Evolutionary conservation across 345 rosid genomes (phyloP).

Genomic region (Cardamine occulta): DNA sequence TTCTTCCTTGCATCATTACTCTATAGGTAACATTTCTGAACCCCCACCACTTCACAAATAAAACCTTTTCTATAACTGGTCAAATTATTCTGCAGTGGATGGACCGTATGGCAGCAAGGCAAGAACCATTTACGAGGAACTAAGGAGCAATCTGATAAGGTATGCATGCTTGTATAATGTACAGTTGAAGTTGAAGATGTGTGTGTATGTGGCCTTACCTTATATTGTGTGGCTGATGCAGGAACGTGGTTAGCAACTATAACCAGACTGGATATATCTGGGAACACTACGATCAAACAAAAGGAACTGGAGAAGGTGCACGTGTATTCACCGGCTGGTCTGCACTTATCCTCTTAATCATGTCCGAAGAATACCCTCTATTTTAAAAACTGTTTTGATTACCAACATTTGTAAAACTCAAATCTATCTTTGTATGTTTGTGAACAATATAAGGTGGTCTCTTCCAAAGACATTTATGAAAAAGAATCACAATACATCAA

Average conservation of each 20-base stretch:
- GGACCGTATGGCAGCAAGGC: slow-evolving; percentile 79
- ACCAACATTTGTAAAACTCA: slow-evolving; percentile 24
- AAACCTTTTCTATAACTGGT: background rate
- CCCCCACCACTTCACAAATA: background rate
- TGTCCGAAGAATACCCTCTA: slow-evolving; percentile 65
- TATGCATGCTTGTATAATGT: slow-evolving; percentile 28
- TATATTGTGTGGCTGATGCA: slow-evolving; percentile 43
- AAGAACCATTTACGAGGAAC: slow-evolving; percentile 58
- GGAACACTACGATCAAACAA: slow-evolving; percentile 90
- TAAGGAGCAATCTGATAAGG: slow-evolving; percentile 79
- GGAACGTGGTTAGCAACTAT: slow-evolving; percentile 79
- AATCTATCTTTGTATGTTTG: background rate
- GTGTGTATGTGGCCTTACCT: slow-evolving; percentile 10
- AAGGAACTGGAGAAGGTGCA: slow-evolving; percentile 75
- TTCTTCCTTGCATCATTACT: slow-evolving; percentile 80
- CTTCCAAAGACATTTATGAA: slow-evolving; percentile 5
- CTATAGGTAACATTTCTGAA: slow-evolving; percentile 56
- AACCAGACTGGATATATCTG: slow-evolving; percentile 75
- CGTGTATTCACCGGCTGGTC: slow-evolving; percentile 92
- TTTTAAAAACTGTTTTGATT: slow-evolving; percentile 19
- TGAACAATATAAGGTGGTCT: slow-evolving; percentile 27
- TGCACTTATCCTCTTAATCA: slow-evolving; percentile 66
- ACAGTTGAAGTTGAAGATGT: slow-evolving; percentile 12
- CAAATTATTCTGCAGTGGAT: slow-evolving; percentile 53
- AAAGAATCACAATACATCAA: slow-evolving; percentile 27